Conservation (phyloP, 257 asterid species). For the Salvia miltiorrhiza region DNA sequence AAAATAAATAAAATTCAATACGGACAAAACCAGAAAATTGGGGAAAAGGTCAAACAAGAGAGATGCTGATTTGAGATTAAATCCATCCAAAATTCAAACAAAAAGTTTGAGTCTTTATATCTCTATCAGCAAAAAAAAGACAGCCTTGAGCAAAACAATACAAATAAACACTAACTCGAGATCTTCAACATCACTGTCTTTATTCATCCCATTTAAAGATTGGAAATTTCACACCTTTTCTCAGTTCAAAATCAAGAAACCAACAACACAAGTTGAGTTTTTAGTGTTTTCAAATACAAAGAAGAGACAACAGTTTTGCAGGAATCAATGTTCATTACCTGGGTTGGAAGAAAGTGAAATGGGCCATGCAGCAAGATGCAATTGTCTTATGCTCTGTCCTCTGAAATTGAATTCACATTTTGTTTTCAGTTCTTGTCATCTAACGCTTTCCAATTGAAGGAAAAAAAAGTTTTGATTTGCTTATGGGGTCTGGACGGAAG, state of each 20-base stretch:
- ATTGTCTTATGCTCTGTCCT: constrained; percentile 23
- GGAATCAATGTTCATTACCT: constrained; percentile 39
- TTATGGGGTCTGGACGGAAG: constrained; percentile 24
- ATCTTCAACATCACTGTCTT: constrained; percentile 26
- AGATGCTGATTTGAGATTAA: constrained; percentile 27
- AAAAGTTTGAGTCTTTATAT: constrained; percentile 23
- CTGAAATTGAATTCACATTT: background rate
- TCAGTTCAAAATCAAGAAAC: constrained; percentile 24
- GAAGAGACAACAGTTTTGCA: constrained; percentile 24
- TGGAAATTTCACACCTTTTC: constrained; percentile 13
- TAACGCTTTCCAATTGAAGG: background rate
- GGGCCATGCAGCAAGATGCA: constrained; percentile 28
- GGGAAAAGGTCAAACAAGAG: constrained; percentile 17
- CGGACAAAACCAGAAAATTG: constrained; percentile 14
- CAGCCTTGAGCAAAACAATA: constrained; percentile 24
- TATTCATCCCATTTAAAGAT: background rate
- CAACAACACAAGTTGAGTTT: constrained; percentile 2
- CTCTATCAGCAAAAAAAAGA: constrained; percentile 8
- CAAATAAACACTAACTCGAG: constrained; percentile 25
- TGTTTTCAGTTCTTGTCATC: background rate
- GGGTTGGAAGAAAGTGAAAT: constrained; percentile 26
- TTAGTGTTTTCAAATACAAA: background rate
- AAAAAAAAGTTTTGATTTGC: constrained; percentile 5
- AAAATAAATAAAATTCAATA: background rate
- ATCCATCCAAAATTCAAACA: constrained; percentile 24